Percentiles rank a stretch among this genome's conserved stretches.
Conservation (phyloP, 2,329 filamentous ascomycete species). For the Aspergillus ruber region DNA sequence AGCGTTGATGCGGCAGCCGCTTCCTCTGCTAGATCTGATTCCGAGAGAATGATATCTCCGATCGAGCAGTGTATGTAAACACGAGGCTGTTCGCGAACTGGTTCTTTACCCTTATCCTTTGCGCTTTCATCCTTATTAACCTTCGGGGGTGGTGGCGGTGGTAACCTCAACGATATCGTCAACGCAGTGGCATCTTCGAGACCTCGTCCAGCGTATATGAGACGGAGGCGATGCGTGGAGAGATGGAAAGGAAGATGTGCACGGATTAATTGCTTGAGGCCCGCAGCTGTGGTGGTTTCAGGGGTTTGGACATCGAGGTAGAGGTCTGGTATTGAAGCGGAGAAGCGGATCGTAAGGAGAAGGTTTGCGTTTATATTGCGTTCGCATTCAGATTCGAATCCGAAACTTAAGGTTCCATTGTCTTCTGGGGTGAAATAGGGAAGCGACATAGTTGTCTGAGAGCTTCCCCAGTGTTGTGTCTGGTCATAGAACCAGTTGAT, state of each 20-base stretch:
- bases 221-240: conserved; percentile 66
- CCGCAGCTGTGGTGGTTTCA: conserved; percentile 62
- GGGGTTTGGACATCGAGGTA: conserved; percentile 68
- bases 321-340: conserved; percentile 74
- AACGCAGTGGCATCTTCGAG: conserved; percentile 69
- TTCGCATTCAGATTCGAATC: conserved; percentile 6
- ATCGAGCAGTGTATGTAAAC: conserved; percentile 94
- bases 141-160: conserved; percentile 44
- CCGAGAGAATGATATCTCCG: conserved; percentile 63
- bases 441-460: not conserved
- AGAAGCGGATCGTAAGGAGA: conserved; percentile 84
- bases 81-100: conserved; percentile 48
- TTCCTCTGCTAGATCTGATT: conserved; percentile 64
- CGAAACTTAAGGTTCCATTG: conserved; percentile 3
- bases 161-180: conserved; percentile 59
- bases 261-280: conserved; percentile 78
- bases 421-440: not conserved
- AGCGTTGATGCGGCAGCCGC: conserved; percentile 33
- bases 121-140: conserved; percentile 15
- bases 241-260: conserved; percentile 57
- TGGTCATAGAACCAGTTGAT: too few relatives aligned
- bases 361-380: conserved; percentile 35
- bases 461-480: too few relatives aligned
- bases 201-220: conserved; percentile 85
- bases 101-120: conserved; percentile 60